Evolutionary conservation across 1,284 basidiomycete species (phyloP).

Genomic region (Ceratobasidium sp.): DNA sequence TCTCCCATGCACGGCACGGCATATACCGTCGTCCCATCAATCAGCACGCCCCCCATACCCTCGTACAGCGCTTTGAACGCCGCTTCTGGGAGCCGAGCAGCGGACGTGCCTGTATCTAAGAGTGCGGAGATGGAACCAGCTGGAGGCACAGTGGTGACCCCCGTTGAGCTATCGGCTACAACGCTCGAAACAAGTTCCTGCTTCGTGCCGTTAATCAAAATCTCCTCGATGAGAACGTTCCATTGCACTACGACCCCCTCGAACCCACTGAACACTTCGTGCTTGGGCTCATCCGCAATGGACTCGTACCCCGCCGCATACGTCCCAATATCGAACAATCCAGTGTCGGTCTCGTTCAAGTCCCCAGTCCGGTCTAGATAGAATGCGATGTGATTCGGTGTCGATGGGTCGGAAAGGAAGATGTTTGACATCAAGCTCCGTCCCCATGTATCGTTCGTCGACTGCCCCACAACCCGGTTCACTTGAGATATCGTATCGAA

Average conservation of each 20-base stretch:
- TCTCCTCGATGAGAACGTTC: slow-evolving; percentile 20
- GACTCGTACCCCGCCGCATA: slow-evolving; percentile 37
- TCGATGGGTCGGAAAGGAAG: slow-evolving; percentile 26
- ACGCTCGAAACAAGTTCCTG: slow-evolving; percentile 12
- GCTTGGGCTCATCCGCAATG: slow-evolving; percentile 15
- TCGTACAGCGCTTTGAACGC: slow-evolving; percentile 26
- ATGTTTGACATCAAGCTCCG: slow-evolving; percentile 39
- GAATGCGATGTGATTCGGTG: slow-evolving; percentile 41
- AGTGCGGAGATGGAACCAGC: slow-evolving; percentile 23
- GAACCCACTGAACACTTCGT: slow-evolving; percentile 10
- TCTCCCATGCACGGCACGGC: slow-evolving; percentile 31
- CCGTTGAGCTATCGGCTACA: not conserved
- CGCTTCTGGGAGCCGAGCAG: slow-evolving; percentile 12
- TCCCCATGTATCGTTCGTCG: slow-evolving; percentile 19
- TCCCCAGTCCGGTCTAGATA: slow-evolving; percentile 34
- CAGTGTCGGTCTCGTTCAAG: slow-evolving; percentile 36
- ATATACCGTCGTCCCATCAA: slow-evolving; percentile 7
- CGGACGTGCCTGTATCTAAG: slow-evolving; percentile 41
- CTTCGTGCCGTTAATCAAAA: slow-evolving; percentile 13
- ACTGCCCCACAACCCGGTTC: not conserved
- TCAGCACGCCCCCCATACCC: slow-evolving; percentile 22
- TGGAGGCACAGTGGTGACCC: slow-evolving; percentile 4
- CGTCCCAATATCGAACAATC: slow-evolving; percentile 33
- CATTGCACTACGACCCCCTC: not conserved
- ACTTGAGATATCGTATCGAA: slow-evolving; percentile 33